Conservation (phyloP, 2,329 filamentous ascomycete genomes). For the Diaporthe nobilis region DNA sequence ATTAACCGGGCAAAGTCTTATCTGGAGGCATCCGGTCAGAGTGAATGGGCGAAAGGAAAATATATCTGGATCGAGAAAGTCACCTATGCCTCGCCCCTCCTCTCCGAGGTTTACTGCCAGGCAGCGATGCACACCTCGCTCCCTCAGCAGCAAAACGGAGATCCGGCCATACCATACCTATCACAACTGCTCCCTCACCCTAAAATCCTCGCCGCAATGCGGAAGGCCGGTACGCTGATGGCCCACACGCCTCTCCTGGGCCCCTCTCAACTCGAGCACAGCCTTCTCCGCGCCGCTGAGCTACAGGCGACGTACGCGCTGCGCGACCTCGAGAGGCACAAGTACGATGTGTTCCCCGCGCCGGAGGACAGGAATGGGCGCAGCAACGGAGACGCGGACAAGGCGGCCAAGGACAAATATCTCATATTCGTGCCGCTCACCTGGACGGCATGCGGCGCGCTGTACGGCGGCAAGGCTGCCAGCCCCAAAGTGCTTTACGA, state of each 20-base stretch:
- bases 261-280: neutral
- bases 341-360: neutral
- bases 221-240: neutral
- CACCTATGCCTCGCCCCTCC: slow-evolving; percentile 33
- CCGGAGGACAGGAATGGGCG: neutral
- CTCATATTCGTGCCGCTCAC: neutral
- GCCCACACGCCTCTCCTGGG: neutral
- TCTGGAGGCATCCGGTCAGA: neutral
- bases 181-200: neutral
- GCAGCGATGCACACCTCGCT: slow-evolving; percentile 7
- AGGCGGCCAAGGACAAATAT: neutral
- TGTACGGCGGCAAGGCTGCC: neutral
- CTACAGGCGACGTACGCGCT: slow-evolving; percentile 4
- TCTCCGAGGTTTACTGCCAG: slow-evolving; percentile 31
- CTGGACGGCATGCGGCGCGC: slow-evolving; percentile 1
- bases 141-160: neutral
- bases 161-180: neutral
- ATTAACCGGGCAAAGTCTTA: neutral
- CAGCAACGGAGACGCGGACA: neutral
- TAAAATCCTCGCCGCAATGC: neutral
- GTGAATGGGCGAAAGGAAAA: slow-evolving; percentile 11
- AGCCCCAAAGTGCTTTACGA: slow-evolving; percentile 27
- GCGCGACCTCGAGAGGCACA: neutral
- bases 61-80: slow-evolving; percentile 38
- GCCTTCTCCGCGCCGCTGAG: neutral